Percentiles rank a stretch among this genome's conserved stretches.
phyloP scores from a whole-genome alignment of 371 early-diverging fungal genomes.

The Caulochytrium protostelioides region DNA sequence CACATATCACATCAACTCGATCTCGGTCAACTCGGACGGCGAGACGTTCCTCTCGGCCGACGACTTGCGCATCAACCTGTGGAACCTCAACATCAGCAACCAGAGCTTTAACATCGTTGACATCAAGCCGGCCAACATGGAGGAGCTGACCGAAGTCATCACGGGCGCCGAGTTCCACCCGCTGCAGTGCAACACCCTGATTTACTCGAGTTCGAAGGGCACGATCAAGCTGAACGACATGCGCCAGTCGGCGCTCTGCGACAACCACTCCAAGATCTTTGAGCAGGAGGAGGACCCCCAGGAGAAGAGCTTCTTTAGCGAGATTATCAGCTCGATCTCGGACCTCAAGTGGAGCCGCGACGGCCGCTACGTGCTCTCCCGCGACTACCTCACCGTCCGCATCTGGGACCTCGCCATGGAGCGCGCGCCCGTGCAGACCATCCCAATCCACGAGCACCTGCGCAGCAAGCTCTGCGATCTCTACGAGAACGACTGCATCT shows the following conservation, averaged over 20 bases:
- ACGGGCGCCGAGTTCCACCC: slow-evolving; percentile 97
- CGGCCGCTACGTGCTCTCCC: slow-evolving; percentile 84
- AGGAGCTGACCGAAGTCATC: slow-evolving; percentile 96
- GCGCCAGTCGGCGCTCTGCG: slow-evolving; percentile 84
- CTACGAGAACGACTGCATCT: slow-evolving; percentile 96
- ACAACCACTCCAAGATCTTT: slow-evolving; percentile 73
- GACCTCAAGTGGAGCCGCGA: slow-evolving; percentile 87
- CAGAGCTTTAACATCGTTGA: slow-evolving; percentile 98
- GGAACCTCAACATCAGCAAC: slow-evolving; percentile 87
- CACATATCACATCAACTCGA: slow-evolving; percentile 97
- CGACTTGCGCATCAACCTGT: slow-evolving; percentile 93
- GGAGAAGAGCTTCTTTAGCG: slow-evolving; percentile 88
- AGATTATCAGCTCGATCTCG: slow-evolving; percentile 91
- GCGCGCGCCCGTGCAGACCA: slow-evolving; percentile 69
- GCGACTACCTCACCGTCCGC: slow-evolving; percentile 87
- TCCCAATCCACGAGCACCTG: slow-evolving; percentile 84
- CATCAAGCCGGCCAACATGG: slow-evolving; percentile 97
- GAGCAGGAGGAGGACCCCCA: slow-evolving; percentile 84
- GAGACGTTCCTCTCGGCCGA: slow-evolving; percentile 96
- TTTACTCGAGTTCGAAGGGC: slow-evolving; percentile 97
- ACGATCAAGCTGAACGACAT: slow-evolving; percentile 91
- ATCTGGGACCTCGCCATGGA: slow-evolving; percentile 98
- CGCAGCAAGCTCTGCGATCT: slow-evolving; percentile 83
- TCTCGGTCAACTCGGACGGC: slow-evolving; percentile 89
- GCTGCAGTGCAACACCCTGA: slow-evolving; percentile 78